Evolutionary conservation across 225 moss, liverwort and hornwort species (phyloP).

Genomic region (Sphagnum contortum): DNA sequence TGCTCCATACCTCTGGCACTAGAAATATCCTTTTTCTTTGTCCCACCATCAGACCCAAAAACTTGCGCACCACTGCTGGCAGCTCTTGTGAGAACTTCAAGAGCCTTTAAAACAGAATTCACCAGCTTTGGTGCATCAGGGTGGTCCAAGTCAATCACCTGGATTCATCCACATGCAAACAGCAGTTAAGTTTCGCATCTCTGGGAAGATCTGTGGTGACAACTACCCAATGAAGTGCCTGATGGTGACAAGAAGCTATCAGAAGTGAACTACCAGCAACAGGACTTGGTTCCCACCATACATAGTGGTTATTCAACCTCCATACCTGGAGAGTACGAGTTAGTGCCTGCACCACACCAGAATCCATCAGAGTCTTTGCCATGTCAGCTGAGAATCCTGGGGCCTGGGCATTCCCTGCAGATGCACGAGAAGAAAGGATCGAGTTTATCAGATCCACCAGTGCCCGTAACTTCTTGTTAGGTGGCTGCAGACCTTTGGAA

Average conservation of each 20-base stretch:
- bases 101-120: conserved; percentile 70
- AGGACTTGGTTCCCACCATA: too few relatives aligned
- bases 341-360: conserved; percentile 86
- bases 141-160: conserved; percentile 87
- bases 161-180: neutral
- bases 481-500: conserved; percentile 43
- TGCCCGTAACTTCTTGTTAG: conserved; percentile 70
- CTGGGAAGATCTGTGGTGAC: neutral
- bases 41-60: conserved; percentile 37
- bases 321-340: conserved; percentile 68
- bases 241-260: too few relatives aligned
- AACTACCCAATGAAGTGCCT: neutral
- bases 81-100: conserved; percentile 81
- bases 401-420: conserved; percentile 65
- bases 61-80: conserved; percentile 51
- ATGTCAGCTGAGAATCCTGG: conserved; percentile 87
- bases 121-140: conserved; percentile 94
- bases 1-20: conserved; percentile 45
- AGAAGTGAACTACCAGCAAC: too few relatives aligned
- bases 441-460: conserved; percentile 92
- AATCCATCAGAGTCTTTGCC: conserved; percentile 95
- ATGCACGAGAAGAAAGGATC: conserved; percentile 81
- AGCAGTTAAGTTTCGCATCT: neutral
- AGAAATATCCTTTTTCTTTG: conserved; percentile 36
- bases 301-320: too few relatives aligned